Evolutionary conservation across 2,329 filamentous ascomycete species (phyloP), one percentile per base, ranked within the genome.

Genomic region (Microdochium bolleyi): DNA sequence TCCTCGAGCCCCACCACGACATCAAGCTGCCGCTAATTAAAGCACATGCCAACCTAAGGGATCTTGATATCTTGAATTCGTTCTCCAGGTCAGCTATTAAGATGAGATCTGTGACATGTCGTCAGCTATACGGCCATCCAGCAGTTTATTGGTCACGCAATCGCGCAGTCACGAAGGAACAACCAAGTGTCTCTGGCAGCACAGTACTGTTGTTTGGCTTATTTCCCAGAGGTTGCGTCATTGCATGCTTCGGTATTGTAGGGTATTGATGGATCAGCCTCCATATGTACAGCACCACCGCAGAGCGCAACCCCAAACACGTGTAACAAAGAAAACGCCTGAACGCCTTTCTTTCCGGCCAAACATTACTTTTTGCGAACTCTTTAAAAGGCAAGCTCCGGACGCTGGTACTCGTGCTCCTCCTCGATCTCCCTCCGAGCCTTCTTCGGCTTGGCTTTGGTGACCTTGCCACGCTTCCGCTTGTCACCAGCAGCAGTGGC

Each of bases 361-460:
- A 24, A 24, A 19, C 21, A 22, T 46, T 16, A 19, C 10, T 22
- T 11, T 22, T 46, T 19, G 41, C n/a, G 38, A 49, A 37, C 44
- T 10, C 32, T 22, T 56, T 64, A 67, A 55, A 66, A 67, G 16
- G 62, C 65, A 41, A 67, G 58, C 50, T 66, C 62, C 24, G 59
- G 58, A 24, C 60, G 56, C 51, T 61, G 61, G 34, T 60, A 57
- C 48, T 64, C 64, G 52, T 76, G 76, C 69, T 89, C 87, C 54
- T 86, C 82, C 70, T 91, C 87, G 66, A 89, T 89, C 72, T 90
- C 80, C 69, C 83, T 78, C 78, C 83, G 70, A 61, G 74, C 73
- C 62, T 77, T 78, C 71, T 83, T 82, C 62, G 82, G 77, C 58
- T 74, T 74, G 56, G 65, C 63, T 30, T 61, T 59, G 53, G 67